These are phyloP conservation scores for Aristolochia californica DNA, from an alignment of 164 flowering plant genomes.

Conservation along the genomic window DNA sequence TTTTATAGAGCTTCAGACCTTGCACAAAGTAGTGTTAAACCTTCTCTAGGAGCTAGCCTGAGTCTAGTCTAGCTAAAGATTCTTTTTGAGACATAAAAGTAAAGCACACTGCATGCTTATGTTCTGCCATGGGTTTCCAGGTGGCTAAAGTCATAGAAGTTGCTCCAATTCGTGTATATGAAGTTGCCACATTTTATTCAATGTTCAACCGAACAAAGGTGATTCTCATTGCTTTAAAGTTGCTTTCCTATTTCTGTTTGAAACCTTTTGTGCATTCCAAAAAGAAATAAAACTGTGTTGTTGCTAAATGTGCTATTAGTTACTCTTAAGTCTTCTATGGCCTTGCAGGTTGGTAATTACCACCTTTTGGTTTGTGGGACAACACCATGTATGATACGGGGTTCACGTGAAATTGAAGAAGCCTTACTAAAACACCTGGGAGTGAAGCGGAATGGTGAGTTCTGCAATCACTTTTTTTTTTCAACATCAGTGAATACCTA, in stretches of 20 bases:
- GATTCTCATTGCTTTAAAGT: background rate
- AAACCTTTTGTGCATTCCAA: background rate
- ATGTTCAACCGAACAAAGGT: slow-evolving; percentile 97
- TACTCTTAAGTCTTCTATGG: background rate
- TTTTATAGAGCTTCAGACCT: too few relatives aligned
- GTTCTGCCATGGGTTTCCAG: slow-evolving; percentile 24
- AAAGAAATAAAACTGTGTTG: background rate
- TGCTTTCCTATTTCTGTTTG: background rate
- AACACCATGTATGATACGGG: slow-evolving; percentile 99
- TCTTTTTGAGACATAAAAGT: background rate
- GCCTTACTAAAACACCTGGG: slow-evolving; percentile 89
- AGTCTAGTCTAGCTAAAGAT: background rate
- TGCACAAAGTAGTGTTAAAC: too few relatives aligned
- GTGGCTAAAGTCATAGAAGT: slow-evolving; percentile 88
- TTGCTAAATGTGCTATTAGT: too few relatives aligned
- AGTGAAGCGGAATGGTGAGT: slow-evolving; percentile 92
- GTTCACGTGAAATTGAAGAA: slow-evolving; percentile 89
- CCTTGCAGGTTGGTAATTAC: slow-evolving; percentile 81
- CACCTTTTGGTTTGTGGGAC: slow-evolving; percentile 98
- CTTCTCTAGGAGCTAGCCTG: too few relatives aligned
- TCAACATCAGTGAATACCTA: too few relatives aligned
- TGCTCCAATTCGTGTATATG: slow-evolving; percentile 97
- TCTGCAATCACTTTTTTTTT: background rate
- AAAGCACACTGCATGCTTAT: slow-evolving; percentile 1
- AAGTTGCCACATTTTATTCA: slow-evolving; percentile 96